Percentiles rank a stretch among this genome's conserved stretches.
phyloP scores from a whole-genome alignment of 148 eudicot species.

The Nepenthes gracilis region DNA sequence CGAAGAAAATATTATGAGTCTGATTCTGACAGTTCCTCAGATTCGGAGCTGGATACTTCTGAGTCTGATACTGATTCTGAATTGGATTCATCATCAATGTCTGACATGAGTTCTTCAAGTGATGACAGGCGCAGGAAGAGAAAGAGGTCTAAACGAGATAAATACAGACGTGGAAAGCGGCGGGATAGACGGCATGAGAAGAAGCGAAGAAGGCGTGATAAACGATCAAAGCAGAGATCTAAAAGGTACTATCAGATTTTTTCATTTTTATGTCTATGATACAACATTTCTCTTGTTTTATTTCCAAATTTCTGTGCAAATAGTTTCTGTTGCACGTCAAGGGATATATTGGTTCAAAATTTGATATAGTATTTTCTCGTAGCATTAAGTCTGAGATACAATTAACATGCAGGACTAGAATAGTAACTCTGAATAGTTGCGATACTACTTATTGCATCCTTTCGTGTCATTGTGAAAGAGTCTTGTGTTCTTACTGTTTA shows the following conservation, averaged over 20 bases:
- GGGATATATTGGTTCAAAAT: too few relatives aligned
- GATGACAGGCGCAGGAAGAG: conserved; percentile 66
- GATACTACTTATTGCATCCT: too few relatives aligned
- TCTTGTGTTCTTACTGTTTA: too few relatives aligned
- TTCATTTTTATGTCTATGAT: too few relatives aligned
- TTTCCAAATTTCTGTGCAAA: too few relatives aligned
- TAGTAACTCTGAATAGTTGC: too few relatives aligned
- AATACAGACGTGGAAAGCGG: conserved; percentile 50
- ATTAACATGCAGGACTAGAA: too few relatives aligned
- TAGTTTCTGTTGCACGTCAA: too few relatives aligned
- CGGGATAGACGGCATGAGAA: conserved; percentile 50
- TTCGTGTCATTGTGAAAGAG: too few relatives aligned
- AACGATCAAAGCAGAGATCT: conserved; percentile 53
- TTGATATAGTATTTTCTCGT: too few relatives aligned
- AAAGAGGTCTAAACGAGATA: conserved; percentile 62
- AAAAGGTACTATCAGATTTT: conserved; percentile 35
- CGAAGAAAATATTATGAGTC: conserved; percentile 62
- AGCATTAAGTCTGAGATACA: too few relatives aligned
- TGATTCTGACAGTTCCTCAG: conserved; percentile 72
- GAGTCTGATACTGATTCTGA: conserved; percentile 70
- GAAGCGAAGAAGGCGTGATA: conserved; percentile 58
- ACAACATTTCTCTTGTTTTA: too few relatives aligned
- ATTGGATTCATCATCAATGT: conserved; percentile 33
- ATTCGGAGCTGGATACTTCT: conserved; percentile 52
- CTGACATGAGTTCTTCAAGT: conserved; percentile 74